These are phyloP conservation scores for Microsporum canis DNA, from an alignment of 2,329 filamentous ascomycete species.

Conservation along the genomic window DNA sequence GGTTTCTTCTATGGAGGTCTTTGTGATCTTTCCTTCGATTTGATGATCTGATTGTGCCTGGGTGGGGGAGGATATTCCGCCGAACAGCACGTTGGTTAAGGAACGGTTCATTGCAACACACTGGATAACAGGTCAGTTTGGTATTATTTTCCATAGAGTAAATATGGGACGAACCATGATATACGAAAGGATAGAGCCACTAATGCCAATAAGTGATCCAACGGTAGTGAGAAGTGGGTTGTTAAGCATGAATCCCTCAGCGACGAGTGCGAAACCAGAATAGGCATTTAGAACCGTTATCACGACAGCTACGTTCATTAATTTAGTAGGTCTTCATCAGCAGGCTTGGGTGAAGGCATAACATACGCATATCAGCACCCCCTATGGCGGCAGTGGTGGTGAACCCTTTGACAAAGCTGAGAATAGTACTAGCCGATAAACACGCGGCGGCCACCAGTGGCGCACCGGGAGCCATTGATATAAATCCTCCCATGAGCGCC, in stretches of 20 bases:
- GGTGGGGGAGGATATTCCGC: slow-evolving; percentile 58
- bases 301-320: slow-evolving; percentile 49
- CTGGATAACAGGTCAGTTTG: slow-evolving; percentile 16
- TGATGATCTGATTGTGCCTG: slow-evolving; percentile 57
- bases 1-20: slow-evolving; percentile 69
- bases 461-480: slow-evolving; percentile 69
- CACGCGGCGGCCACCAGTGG: slow-evolving; percentile 69
- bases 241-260: slow-evolving; percentile 84
- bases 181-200: slow-evolving; percentile 78
- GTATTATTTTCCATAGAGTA: background rate
- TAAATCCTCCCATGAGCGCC: slow-evolving; percentile 72
- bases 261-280: slow-evolving; percentile 79
- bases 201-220: slow-evolving; percentile 77
- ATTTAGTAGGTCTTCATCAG: slow-evolving; percentile 11
- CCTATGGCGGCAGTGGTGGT: slow-evolving; percentile 83
- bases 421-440: slow-evolving; percentile 59
- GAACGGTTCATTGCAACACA: slow-evolving; percentile 88
- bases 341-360: background rate
- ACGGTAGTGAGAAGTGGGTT: slow-evolving; percentile 77
- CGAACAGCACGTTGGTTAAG: slow-evolving; percentile 80
- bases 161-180: slow-evolving; percentile 42
- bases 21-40: slow-evolving; percentile 67
- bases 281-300: slow-evolving; percentile 87
- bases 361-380: slow-evolving; percentile 74
- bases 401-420: slow-evolving; percentile 77